Evolutionary conservation across 2,329 filamentous ascomycete species (phyloP), one percentile per base, ranked within the genome.

Genomic region (Colletotrichum sp.): DNA sequence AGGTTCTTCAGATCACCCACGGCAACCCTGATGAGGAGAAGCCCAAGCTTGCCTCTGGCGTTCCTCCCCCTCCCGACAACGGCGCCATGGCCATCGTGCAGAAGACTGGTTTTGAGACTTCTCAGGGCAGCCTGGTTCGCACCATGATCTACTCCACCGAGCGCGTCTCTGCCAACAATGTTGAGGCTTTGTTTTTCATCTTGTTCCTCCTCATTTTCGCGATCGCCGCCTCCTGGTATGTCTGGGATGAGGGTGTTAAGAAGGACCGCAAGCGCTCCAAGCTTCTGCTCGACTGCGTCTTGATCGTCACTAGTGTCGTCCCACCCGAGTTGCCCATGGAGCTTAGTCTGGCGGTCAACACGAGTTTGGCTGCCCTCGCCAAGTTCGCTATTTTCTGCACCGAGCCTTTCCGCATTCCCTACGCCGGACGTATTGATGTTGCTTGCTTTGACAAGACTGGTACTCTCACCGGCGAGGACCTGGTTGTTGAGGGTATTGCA

Each of bases 111-210:
- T 99, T 99, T 81, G 97, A 99, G 86, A 99, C 97, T 13, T 98
- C 96, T 72, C 97, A 99, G 86, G 97, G 97, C 77, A 98, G 96
- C 85, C 91, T 99, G 75, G 97, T 99, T 76, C 94, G 97, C 77
- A 99, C 97, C 79, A 99, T 99, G 97, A 99, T 99, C 81, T 99
- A 98, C 88, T 98, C 97, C 2, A 99, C 97, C 3, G 97, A 99
- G 85, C 95, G 96, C 78, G 96, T 99, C 28, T 98, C 96, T n/a
- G 97, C 97, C 80, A 98, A 98, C 87, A 98, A 99, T 82, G 93
- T 93, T 59, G 97, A 99, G 86, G 97, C 97, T 3, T 87, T 99
- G n/a, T 90, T 98, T 76, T 99, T 99, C 88, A 99, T 99, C 79
- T 90, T 99, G 75, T 99, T 99, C 90, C 90, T 99, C 32, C 91